Evolutionary conservation across 1,284 basidiomycete genomes (phyloP).

Genomic region (Microbotryum violaceum): DNA sequence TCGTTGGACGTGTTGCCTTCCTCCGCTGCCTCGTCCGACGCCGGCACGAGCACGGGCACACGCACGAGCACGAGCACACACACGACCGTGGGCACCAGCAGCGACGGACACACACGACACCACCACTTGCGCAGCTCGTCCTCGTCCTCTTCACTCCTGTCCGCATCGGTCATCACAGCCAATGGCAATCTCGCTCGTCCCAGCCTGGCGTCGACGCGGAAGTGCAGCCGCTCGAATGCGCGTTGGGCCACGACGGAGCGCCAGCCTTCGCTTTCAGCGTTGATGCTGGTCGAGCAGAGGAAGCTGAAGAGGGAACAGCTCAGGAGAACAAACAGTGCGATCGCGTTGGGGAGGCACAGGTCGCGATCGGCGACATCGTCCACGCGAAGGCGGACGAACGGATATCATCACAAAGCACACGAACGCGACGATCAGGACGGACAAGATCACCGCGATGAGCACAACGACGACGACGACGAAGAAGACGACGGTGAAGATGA

Average conservation of each 20-base stretch:
- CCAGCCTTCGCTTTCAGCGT: slow-evolving; percentile 3
- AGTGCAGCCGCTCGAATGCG: background rate
- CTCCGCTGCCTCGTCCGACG: too few relatives aligned
- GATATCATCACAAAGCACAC: background rate
- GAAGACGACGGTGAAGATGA: background rate
- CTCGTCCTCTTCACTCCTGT: background rate
- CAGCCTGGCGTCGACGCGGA: too few relatives aligned
- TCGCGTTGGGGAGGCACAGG: background rate
- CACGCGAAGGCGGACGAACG: background rate
- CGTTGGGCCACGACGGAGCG: background rate
- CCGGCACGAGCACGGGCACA: too few relatives aligned
- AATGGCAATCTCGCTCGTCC: too few relatives aligned
- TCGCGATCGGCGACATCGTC: background rate
- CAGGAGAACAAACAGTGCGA: background rate
- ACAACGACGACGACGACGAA: background rate
- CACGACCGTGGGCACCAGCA: too few relatives aligned
- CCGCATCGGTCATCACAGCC: background rate
- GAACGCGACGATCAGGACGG: background rate
- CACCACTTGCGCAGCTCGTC: background rate
- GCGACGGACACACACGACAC: background rate
- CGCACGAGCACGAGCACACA: too few relatives aligned
- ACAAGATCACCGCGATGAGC: background rate
- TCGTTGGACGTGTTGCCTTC: too few relatives aligned
- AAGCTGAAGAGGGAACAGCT: background rate
- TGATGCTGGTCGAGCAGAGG: slow-evolving; percentile 3